A percentile compares a stretch with the other conserved stretches of the same genome.
These are phyloP conservation scores for Apiosordaria backusii DNA, from an alignment of 495 filamentous ascomycete genomes.

Conservation along the genomic window DNA sequence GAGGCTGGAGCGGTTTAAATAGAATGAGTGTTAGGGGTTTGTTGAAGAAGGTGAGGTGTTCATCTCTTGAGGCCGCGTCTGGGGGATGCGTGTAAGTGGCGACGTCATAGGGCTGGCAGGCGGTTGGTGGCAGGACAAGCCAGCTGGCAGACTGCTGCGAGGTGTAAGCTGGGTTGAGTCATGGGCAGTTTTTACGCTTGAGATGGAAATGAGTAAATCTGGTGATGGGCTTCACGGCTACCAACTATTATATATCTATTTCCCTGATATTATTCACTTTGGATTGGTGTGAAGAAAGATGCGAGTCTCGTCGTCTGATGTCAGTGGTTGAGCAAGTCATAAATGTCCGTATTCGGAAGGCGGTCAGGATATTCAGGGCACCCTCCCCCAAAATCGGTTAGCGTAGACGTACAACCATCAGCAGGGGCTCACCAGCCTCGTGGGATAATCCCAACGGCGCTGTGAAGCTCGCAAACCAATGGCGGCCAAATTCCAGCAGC, in stretches of 20 bases:
- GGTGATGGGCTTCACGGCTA: background rate
- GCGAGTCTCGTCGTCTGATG: background rate
- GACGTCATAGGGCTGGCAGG: slow-evolving; percentile 27
- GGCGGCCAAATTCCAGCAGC: slow-evolving; percentile 9
- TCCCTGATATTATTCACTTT: background rate
- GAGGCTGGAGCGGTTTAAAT: background rate
- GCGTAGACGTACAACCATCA: background rate
- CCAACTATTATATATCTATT: background rate
- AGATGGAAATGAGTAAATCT: background rate
- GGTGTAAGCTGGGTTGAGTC: background rate
- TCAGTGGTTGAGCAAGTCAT: background rate
- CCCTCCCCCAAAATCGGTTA: background rate
- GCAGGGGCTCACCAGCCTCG: slow-evolving; percentile 15
- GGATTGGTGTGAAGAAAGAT: background rate
- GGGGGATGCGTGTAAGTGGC: slow-evolving; percentile 17
- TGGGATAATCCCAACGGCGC: slow-evolving; percentile 4
- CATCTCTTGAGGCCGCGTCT: background rate
- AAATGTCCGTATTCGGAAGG: background rate
- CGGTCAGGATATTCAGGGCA: background rate
- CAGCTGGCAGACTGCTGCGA: slow-evolving; percentile 7
- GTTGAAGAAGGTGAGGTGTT: slow-evolving; percentile 3
- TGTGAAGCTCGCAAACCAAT: slow-evolving; percentile 11
- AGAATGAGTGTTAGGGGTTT: slow-evolving; percentile 1
- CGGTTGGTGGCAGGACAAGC: slow-evolving; percentile 18
- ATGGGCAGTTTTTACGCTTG: background rate